Evolutionary conservation across 129 eudicot species (phyloP).

Genomic region (Helichrysum umbraculigerum): DNA sequence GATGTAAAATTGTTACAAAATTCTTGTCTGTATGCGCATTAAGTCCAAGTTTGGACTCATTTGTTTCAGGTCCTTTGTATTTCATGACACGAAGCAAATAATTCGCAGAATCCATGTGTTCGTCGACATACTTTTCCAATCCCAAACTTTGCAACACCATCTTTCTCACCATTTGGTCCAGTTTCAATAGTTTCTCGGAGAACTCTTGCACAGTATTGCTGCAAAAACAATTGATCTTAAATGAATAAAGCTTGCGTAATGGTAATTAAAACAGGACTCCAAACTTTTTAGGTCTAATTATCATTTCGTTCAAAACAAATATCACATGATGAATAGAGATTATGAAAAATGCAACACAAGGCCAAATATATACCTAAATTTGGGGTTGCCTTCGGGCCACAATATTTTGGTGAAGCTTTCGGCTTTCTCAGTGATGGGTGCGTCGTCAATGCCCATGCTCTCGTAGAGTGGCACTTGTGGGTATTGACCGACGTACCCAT

Average conservation of each 20-base stretch:
- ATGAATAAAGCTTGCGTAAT: too few relatives aligned
- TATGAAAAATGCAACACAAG: too few relatives aligned
- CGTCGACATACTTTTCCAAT: constrained; percentile 49
- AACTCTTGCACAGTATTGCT: constrained; percentile 49
- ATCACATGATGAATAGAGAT: too few relatives aligned
- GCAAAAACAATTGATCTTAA: neutral
- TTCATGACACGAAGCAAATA: constrained; percentile 67
- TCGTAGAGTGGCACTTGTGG: constrained; percentile 55
- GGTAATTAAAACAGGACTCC: too few relatives aligned
- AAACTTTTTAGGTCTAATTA: too few relatives aligned
- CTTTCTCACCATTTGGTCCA: constrained; percentile 53
- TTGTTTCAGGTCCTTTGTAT: constrained; percentile 52
- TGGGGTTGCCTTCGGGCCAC: constrained; percentile 65
- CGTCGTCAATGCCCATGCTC: constrained; percentile 55
- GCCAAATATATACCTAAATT: constrained; percentile 37
- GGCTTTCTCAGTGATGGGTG: constrained; percentile 26
- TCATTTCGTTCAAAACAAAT: too few relatives aligned
- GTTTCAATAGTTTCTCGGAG: constrained; percentile 48
- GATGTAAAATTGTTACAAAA: constrained; percentile 61
- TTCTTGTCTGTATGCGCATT: constrained; percentile 66
- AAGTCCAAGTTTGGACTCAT: constrained; percentile 50
- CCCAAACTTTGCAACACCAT: constrained; percentile 71
- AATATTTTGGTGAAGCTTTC: constrained; percentile 43
- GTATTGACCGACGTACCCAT: constrained; percentile 68
- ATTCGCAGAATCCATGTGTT: constrained; percentile 57